Conservation (phyloP, 495 filamentous ascomycete genomes). For the Polyplosphaeria fusca region DNA sequence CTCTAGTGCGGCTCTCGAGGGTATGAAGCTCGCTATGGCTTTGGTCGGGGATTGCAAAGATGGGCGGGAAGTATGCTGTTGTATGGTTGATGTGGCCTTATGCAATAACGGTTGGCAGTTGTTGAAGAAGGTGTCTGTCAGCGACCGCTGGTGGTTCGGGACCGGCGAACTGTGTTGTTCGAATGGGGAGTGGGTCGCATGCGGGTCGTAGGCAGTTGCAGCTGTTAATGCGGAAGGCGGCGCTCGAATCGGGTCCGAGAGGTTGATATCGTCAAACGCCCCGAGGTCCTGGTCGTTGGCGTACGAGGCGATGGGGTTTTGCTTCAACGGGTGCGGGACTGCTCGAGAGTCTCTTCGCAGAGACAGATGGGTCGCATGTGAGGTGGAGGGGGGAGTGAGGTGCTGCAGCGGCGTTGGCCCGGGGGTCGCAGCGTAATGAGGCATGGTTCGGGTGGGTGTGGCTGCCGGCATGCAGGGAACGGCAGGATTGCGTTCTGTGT, state of each 20-base stretch:
- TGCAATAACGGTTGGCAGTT: slow-evolving; percentile 29
- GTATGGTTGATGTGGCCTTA: slow-evolving; percentile 26
- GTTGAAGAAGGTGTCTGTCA: slow-evolving; percentile 32
- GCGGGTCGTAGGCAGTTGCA: slow-evolving; percentile 29
- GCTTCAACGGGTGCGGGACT: slow-evolving; percentile 20
- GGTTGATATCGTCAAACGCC: slow-evolving; percentile 25
- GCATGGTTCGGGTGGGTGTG: slow-evolving; percentile 6
- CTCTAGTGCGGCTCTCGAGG: slow-evolving; percentile 15
- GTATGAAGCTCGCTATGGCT: slow-evolving; percentile 31
- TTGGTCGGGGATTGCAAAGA: slow-evolving; percentile 32
- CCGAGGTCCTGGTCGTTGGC: background rate
- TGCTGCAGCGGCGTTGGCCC: slow-evolving; percentile 7
- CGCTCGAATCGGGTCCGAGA: slow-evolving; percentile 20
- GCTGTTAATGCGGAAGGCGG: slow-evolving; percentile 33
- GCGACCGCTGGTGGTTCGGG: slow-evolving; percentile 21
- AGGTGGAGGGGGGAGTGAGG: slow-evolving; percentile 5
- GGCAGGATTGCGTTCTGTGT: slow-evolving; percentile 10
- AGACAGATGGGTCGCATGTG: slow-evolving; percentile 28
- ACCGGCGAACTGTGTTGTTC: slow-evolving; percentile 13
- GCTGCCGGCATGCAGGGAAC: slow-evolving; percentile 5
- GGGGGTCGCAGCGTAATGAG: slow-evolving; percentile 6
- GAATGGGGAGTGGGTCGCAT: slow-evolving; percentile 8
- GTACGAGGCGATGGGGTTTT: slow-evolving; percentile 12
- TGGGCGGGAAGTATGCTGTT: slow-evolving; percentile 29
- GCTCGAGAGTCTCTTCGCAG: slow-evolving; percentile 16